Base-by-base conservation (phyloP, 352 stramenopile species). In the Phytophthora citricola region DNA sequence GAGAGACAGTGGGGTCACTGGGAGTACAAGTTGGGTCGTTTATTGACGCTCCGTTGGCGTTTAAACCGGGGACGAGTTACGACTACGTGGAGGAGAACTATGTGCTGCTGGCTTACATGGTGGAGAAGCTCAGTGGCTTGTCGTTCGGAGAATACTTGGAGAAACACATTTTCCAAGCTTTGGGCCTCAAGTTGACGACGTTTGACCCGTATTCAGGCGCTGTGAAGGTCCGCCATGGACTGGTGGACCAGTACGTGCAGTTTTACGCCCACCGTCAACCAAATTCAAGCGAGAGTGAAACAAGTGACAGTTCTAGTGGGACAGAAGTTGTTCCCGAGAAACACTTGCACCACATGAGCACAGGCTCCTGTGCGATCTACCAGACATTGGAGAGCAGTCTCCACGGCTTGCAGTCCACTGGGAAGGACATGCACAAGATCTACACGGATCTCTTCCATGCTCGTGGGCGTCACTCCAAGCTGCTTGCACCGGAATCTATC, bases 391-490 rank as follows among this genome's bases (percentile, higher is more conserved):
- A 73, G 63, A 56, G 69, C 22, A 79, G 60, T 46, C 76, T 78
- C 1, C 62, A 79, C 9, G 82, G 82, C 0, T 40, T 91, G 3
- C 66, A 78, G 27, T 87, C 78, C 15, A 88, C 78, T 1, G 59
- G 61, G 8, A 78, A 84, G 14, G 82, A 89, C 45, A 89, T 89
- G 78, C 78, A 89, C 49, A 73, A 69, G 36, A 69, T 85, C 48
- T 91, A 87, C 59, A 66, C 72, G n/a, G 82, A 91, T 44, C 66
- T 91, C 3, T 89, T 91, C 24, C 63, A 81, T 29, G 56, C 70
- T 6, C 71, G 62, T 14, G 82, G 79, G 0, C 46, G 36, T 9
- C 32, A 73, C 1, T 91, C 79, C 2, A 86, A 80, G 36, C 62
- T 91, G 9, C 67, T 91, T 12, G 70, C 59, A 8, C 39, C 49